Base-by-base conservation (phyloP, 2,329 filamentous ascomycete species). In the Chaetomium strumarium region DNA sequence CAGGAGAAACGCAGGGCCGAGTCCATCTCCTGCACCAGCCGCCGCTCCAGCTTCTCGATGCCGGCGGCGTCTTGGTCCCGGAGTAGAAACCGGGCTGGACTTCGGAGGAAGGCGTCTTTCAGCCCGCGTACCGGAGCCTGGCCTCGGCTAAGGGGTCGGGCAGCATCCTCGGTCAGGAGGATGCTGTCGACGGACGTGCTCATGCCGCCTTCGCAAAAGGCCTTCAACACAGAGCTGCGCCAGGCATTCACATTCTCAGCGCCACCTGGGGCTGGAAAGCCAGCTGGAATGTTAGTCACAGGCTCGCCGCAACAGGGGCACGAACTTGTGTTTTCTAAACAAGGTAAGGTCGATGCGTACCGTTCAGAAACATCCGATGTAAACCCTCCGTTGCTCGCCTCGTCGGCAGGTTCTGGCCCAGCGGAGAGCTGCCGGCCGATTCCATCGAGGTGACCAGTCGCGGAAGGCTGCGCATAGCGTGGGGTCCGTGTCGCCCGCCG, bases 31-130 rank as follows among this genome's bases (percentile, higher is more conserved):
- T 57, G 19, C 2, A 46, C n/a, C 13, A 60, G 36, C 4, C 36
- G 30, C 3, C 29, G 19, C 19, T 60, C 58, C 0, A 60, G 48
- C 14, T 38, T 46, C 3, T 56, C 58, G 16, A 60, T 60, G 5
- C 49, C 56, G 1, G 30, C 20, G 1, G 50, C 14, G 19, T 57
- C 56, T 16, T 53, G 52, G 17, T 58, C 50, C 3, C 45, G 31
- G 5, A 60, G 49, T 3, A 60, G 24, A 12, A 57, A 60, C 5
- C 58, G 52, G 12, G 56, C 56, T 2, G 52, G 47, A 1, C 58
- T 46, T 30, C 52, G 42, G 17, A 60, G 50, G 37, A 60, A 60
- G n/a, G 36, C 47, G 24, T 58, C 56, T 10, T 56, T 56, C 2
- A 60, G 50, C 24, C 33, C 0, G 53, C 54, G 34, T 52, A 52